Evolutionary conservation across 352 stramenopile species (phyloP).

Genomic region (Globisporangium cystogenes): DNA sequence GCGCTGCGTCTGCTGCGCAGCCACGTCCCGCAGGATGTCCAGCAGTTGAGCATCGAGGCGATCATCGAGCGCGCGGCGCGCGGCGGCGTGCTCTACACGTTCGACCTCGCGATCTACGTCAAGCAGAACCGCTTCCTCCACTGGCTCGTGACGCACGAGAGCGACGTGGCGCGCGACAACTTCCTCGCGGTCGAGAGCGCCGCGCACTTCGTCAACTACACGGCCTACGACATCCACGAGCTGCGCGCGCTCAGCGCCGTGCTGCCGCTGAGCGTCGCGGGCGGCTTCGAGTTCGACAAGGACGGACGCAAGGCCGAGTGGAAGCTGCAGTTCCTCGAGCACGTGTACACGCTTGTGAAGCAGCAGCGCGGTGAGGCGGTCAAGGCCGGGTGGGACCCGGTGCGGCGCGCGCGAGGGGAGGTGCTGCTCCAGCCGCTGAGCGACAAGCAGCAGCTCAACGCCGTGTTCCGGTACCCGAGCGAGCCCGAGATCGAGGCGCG

Average conservation of each 20-base stretch:
- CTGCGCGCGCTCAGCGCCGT: constrained; percentile 44
- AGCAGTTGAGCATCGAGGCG: constrained; percentile 45
- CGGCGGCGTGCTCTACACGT: constrained; percentile 48
- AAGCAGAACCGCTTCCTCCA: constrained; percentile 77
- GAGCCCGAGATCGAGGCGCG: constrained; percentile 53
- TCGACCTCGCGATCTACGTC: constrained; percentile 69
- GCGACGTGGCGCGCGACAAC: constrained; percentile 60
- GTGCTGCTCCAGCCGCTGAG: constrained; percentile 54
- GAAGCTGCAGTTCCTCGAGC: constrained; percentile 56
- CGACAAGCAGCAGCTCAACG: constrained; percentile 54
- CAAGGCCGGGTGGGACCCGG: constrained; percentile 57
- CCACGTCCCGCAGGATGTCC: constrained; percentile 49
- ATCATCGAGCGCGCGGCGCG: constrained; percentile 35
- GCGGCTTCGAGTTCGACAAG: constrained; percentile 68
- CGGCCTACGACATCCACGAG: constrained; percentile 58
- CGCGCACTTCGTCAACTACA: constrained; percentile 61
- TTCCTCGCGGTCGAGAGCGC: constrained; percentile 64
- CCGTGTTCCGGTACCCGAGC: constrained; percentile 62
- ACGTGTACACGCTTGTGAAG: constrained; percentile 44
- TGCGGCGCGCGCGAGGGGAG: constrained; percentile 28
- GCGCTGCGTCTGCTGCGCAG: constrained; percentile 35
- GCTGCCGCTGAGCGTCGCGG: constrained; percentile 25
- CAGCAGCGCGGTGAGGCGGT: constrained; percentile 56
- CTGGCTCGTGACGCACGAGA: constrained; percentile 71
- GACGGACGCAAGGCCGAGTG: constrained; percentile 61